A percentile compares a stretch with the other conserved stretches of the same genome.
These are phyloP conservation scores for Talaromyces sp. DNA, from an alignment of 2,329 filamentous ascomycete species.

Conservation along the genomic window DNA sequence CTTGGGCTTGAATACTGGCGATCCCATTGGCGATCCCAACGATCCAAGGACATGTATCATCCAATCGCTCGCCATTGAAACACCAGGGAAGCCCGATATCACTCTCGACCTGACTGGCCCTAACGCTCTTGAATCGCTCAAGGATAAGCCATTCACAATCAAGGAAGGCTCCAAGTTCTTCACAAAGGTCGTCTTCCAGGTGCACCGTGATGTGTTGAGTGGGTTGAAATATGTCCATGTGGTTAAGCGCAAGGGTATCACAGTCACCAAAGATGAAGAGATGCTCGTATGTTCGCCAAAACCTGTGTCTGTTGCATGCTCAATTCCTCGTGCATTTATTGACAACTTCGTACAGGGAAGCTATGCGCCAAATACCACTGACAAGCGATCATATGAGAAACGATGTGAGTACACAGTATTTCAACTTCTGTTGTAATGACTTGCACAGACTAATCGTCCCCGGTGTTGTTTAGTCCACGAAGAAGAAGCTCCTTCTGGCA, in stretches of 20 bases:
- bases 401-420: conserved; percentile 61
- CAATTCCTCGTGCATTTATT: not conserved
- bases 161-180: conserved; percentile 92
- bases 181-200: conserved; percentile 91
- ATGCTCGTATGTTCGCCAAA: conserved; percentile 71
- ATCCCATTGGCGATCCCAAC: conserved; percentile 66
- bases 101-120: conserved; percentile 77
- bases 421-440: not conserved
- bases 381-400: conserved; percentile 81
- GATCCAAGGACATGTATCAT: conserved; percentile 92
- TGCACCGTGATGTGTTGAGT: conserved; percentile 93
- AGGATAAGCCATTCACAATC: conserved; percentile 92
- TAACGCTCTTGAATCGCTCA: conserved; percentile 70
- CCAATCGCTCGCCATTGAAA: conserved; percentile 80
- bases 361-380: conserved; percentile 86
- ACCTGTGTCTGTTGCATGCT: not conserved
- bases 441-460: not conserved
- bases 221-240: conserved; percentile 94
- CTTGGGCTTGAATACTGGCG: conserved; percentile 72
- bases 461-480: conserved; percentile 61
- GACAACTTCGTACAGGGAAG: conserved; percentile 58
- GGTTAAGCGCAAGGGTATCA: conserved; percentile 82
- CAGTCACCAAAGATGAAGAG: conserved; percentile 87
- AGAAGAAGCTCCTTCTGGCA: conserved; percentile 86
- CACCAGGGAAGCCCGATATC: conserved; percentile 75